These are phyloP conservation scores for Alectoria sarmentosa DNA, from an alignment of 495 filamentous ascomycete genomes.

Conservation along the genomic window DNA sequence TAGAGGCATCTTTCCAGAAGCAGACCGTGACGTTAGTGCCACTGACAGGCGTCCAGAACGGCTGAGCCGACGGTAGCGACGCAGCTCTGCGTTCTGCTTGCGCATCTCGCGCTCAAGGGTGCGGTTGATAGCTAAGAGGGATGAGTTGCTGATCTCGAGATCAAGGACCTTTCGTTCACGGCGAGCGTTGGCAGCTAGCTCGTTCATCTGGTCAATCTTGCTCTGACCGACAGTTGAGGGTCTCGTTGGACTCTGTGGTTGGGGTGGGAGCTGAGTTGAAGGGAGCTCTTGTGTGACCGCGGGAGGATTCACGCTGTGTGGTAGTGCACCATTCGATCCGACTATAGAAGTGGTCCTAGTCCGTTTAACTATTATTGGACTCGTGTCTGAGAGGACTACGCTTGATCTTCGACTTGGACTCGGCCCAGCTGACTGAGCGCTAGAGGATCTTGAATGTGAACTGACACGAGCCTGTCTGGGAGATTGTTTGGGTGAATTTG, in stretches of 20 bases:
- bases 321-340: conserved; percentile 5
- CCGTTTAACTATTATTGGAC: not conserved
- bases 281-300: conserved; percentile 27
- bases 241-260: conserved; percentile 41
- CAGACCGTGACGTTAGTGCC: conserved; percentile 39
- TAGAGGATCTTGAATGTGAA: conserved; percentile 14
- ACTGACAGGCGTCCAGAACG: conserved; percentile 66
- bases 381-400: conserved; percentile 12
- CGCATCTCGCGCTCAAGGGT: conserved; percentile 85
- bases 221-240: conserved; percentile 32
- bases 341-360: conserved; percentile 7
- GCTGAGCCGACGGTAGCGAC: conserved; percentile 73
- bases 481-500: conserved; percentile 15
- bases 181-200: conserved; percentile 73
- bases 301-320: conserved; percentile 12
- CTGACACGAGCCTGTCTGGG: conserved; percentile 7
- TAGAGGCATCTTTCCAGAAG: conserved; percentile 31
- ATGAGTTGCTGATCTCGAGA: conserved; percentile 96
- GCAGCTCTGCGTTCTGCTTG: conserved; percentile 82
- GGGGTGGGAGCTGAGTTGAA: conserved; percentile 32
- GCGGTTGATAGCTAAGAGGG: conserved; percentile 92
- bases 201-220: conserved; percentile 48
- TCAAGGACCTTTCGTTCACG: conserved; percentile 93
- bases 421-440: conserved; percentile 11
- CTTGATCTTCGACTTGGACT: conserved; percentile 17